Conservation (phyloP, 75 land plant species). For the Azolla pinnata region DNA sequence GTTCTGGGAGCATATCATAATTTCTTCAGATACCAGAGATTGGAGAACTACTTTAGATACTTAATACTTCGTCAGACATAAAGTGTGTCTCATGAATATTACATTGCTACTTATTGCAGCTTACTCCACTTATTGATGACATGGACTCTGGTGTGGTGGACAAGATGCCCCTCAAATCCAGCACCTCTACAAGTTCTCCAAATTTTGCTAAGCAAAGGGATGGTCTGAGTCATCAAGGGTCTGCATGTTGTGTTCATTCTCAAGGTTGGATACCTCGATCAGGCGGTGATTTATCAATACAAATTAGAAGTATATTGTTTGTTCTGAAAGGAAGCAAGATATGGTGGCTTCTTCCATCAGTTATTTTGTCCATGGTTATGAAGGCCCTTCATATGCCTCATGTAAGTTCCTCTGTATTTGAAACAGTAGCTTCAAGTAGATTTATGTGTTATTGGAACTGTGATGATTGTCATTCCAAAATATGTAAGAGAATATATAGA, state of each 20-base stretch:
- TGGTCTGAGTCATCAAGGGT: neutral
- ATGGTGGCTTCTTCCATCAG: slow-evolving; percentile 8
- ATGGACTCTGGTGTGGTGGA: no score
- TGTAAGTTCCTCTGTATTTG: neutral
- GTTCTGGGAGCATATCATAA: no score
- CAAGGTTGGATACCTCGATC: neutral
- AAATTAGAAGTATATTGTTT: neutral
- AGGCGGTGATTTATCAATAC: neutral
- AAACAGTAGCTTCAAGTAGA: neutral
- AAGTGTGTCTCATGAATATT: no score
- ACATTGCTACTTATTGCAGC: no score
- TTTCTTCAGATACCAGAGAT: no score
- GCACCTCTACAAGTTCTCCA: neutral
- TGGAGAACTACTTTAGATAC: no score
- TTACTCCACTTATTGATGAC: no score
- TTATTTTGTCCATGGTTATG: neutral
- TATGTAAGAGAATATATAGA: neutral
- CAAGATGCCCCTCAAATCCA: neutral
- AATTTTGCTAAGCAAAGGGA: neutral
- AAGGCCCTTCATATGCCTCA: neutral
- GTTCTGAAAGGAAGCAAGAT: slow-evolving; percentile 7
- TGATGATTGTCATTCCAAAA: neutral
- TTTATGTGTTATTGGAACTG: neutral
- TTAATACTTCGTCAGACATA: no score
- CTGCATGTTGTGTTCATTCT: neutral